Conservation (phyloP, 2,329 filamentous ascomycete genomes). For the Diaporthe australafricana region DNA sequence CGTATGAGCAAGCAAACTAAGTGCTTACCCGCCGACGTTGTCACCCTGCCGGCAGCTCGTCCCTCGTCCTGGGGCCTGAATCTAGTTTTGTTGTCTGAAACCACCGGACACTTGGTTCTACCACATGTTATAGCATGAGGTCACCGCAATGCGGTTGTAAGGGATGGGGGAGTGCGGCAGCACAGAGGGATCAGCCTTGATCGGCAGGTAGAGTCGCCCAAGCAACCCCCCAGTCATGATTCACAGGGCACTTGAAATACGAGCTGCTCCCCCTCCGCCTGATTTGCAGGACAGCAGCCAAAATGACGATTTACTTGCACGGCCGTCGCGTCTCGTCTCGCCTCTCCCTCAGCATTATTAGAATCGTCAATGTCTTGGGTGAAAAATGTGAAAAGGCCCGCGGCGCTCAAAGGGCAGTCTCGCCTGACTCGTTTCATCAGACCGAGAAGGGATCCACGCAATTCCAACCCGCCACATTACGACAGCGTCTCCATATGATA, state of each 20-base stretch:
- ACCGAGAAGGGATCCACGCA: conserved; percentile 14
- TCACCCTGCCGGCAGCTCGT: background rate
- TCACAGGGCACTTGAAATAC: conserved; percentile 2
- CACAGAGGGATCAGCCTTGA: conserved; percentile 29
- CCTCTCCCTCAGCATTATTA: conserved; percentile 18
- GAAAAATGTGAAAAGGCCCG: background rate
- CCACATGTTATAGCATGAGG: conserved; percentile 4
- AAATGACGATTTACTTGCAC: conserved; percentile 3
- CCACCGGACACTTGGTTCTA: conserved; percentile 4
- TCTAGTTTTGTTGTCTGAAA: conserved; percentile 12
- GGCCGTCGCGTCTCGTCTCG: conserved; percentile 20
- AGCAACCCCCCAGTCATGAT: background rate
- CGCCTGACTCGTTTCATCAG: conserved; percentile 25
- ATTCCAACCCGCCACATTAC: conserved; percentile 30
- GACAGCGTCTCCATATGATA: conserved; percentile 9
- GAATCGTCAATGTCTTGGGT: conserved; percentile 5
- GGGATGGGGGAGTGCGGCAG: conserved; percentile 4
- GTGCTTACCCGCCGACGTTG: conserved; percentile 11
- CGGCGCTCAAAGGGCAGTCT: background rate
- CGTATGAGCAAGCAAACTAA: conserved; percentile 16
- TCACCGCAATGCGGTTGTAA: conserved; percentile 21
- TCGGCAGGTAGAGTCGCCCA: conserved; percentile 15
- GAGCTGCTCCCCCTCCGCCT: conserved; percentile 15
- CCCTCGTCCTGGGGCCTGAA: background rate
- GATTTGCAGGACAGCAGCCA: background rate